Base-by-base conservation (phyloP, 768 basidiomycete species). In the Coprinopsis cinerea region DNA sequence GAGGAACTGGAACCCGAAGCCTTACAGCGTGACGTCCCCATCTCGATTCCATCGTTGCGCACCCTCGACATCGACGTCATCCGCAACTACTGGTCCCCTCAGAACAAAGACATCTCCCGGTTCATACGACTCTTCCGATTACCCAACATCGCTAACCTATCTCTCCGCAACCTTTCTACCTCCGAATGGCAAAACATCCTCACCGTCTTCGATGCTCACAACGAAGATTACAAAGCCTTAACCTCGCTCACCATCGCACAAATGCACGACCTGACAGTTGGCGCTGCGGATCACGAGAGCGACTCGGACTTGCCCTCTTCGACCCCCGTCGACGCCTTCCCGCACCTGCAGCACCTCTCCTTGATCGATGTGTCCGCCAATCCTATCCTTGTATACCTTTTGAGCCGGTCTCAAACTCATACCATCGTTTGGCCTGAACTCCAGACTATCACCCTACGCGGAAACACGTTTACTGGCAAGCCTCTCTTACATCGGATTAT, bases 401-500 rank as follows among this genome's bases (percentile, higher is more conserved):
- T 62, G 5, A 37, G 14, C 9, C 2, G 26, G 30, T 34, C 43
- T 32, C 13, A 10, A 25, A 35, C 3, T 11, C 36, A 18, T 20
- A 22, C 17, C 4, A 24, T 48, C 0, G 46, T 56, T 4, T 64
- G 63, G 57, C 61, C 60, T 6, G 47, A 57, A n/a, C 50, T 67
- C 5, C 50, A 53, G 34, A 53, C 49, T 3, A 53, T 67, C 34
- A 53, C 55, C 17, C 53, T 66, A 18, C 50, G 32, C 30, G 55
- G 59, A 0, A 64, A 66, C 47, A 24, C 59, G 4, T 42, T 55
- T 24, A 49, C 55, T 10, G 64, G 60, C 41, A 59, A 55, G 48
- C 63, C 62, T 10, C 61, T 67, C 13, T 55, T 68, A 13, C 62
- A 64, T 36, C 57, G 55, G 20, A 53, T 62, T 1, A 55, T 68